Evolutionary conservation across 805 yeast genomes (phyloP), one percentile per base, ranked within the genome.

Genomic region (Candida berthetii): DNA sequence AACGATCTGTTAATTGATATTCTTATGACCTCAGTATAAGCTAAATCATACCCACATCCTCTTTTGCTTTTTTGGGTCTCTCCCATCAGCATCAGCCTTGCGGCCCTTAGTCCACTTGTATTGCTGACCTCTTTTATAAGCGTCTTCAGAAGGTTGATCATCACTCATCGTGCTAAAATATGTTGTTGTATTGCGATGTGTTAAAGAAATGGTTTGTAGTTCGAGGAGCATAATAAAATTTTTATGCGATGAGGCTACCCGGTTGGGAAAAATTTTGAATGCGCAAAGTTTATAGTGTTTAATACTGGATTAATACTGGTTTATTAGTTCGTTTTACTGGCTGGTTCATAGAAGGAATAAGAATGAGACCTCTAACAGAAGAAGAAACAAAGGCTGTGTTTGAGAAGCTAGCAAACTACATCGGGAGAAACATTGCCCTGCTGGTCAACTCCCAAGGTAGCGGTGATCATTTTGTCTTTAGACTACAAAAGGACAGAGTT

Each of bases 371-470:
- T 39, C 74, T 91, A 50, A 91, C 98, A 49, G 99, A 91, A 61
- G 96, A 89, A 62, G 99, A 93, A 62, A 91, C 99, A 35, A 88
- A 85, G 62, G 91, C 84, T 15, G 96, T 93, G 34, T 91, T 93
- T 62, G 98, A 93, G 60, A 93, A 93, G 66, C 76, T 93, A 43
- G 97, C 98, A 46, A 91, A 85, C 62, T 93, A 93, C 58, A 86
- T 93, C 50, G 99, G 99, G n/a, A 76, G 96, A 62, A 93, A 91
- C 64, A 91, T 93, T 43, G 80, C 96, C 6, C 80, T 80, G 47
- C 68, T 93, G 44, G 87, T 93, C 44, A 95, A 91, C 55, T 83
- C 88, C 57, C 78, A 79, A 39, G 62, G 54, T 28, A 84, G 50
- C 13, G 34, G 34, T 6, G 85, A 86, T 52, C 95, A 96, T 16